Evolutionary conservation across 306 rosid genomes (phyloP), one percentile per base, ranked within the genome.

Genomic region (Benincasa hispida): DNA sequence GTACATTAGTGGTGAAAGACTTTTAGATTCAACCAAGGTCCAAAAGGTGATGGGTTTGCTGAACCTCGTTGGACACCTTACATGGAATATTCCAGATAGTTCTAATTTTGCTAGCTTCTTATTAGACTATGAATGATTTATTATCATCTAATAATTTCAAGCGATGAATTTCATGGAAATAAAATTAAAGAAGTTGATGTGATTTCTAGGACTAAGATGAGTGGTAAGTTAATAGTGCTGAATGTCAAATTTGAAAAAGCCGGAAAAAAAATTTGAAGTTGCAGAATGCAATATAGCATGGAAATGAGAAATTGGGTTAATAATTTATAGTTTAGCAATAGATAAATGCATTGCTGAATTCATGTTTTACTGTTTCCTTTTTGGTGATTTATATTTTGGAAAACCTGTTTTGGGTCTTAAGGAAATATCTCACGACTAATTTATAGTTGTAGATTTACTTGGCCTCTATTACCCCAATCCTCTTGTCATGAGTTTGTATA

Each of bases 1-100:
- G 24, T 63, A 63, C 48, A 34, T 34, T 63, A 63, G 72, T 63
- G 47, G 24, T 63, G 48, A 63, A n/a, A 63, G 72, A 34, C 25
- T 63, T 32, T 63, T 63, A 63, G 72, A 63, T 34, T 19, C 72
- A 63, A 63, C 72, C 42, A 18, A 18, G 70, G 70, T 63, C 70
- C 70, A 18, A 34, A 34, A 63, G 67, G 67, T 28, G 67, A 32
- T 32, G 70, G 70, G 70, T 34, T 62, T 6, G 21, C 30, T 34
- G 70, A 62, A 34, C 70, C 25, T 32, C 25, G 32, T 61, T 62
- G 25, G 70, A 35, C 8, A 8, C 72, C 48, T n/a, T 65, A 65
- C 72, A 13, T 35, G 72, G 48, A 65, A 35, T 65, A 65, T 21
- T n/a, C 18, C 5, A 35, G 72, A 65, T 65, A 65, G 35, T 65